Conservation (phyloP, 768 basidiomycete genomes). For the Lactarius evosmus region DNA sequence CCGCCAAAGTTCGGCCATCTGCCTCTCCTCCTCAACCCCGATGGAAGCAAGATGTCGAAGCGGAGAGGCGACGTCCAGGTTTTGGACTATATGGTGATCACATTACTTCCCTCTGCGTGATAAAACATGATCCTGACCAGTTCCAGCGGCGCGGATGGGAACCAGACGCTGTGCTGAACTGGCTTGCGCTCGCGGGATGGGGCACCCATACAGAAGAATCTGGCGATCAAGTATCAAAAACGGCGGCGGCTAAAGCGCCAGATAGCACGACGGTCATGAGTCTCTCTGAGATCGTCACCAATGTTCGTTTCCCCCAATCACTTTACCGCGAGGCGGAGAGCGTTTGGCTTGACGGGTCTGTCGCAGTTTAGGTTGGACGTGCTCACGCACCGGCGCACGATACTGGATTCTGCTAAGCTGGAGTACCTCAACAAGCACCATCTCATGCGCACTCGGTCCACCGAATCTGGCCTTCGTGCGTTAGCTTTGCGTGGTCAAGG, state of each 20-base stretch:
- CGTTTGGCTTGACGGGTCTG: not conserved
- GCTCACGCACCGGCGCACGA: constrained; percentile 80
- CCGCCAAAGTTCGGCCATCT: constrained; percentile 88
- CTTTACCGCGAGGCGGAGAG: constrained; percentile 1
- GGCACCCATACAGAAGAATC: constrained; percentile 50
- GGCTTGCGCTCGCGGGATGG: constrained; percentile 95
- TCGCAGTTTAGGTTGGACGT: constrained; percentile 69
- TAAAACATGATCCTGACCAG: not conserved
- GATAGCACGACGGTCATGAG: constrained; percentile 65
- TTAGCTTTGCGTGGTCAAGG: constrained; percentile 55
- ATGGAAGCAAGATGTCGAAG: constrained; percentile 95
- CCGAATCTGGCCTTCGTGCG: constrained; percentile 46
- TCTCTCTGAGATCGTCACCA: constrained; percentile 59
- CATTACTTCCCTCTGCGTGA: not conserved
- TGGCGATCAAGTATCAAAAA: constrained; percentile 30
- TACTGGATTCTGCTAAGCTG: constrained; percentile 75
- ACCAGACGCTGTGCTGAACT: constrained; percentile 83
- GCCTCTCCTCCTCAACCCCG: constrained; percentile 83
- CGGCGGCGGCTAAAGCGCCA: constrained; percentile 41
- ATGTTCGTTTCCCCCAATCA: constrained; percentile 40
- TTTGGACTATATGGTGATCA: constrained; percentile 74
- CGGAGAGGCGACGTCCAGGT: constrained; percentile 87
- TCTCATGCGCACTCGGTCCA: constrained; percentile 54
- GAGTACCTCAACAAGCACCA: constrained; percentile 89
- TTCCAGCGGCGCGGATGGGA: constrained; percentile 83